Base-by-base conservation (phyloP, 1,139 yeast species). In the Nakaseomyces nivariensis region DNA sequence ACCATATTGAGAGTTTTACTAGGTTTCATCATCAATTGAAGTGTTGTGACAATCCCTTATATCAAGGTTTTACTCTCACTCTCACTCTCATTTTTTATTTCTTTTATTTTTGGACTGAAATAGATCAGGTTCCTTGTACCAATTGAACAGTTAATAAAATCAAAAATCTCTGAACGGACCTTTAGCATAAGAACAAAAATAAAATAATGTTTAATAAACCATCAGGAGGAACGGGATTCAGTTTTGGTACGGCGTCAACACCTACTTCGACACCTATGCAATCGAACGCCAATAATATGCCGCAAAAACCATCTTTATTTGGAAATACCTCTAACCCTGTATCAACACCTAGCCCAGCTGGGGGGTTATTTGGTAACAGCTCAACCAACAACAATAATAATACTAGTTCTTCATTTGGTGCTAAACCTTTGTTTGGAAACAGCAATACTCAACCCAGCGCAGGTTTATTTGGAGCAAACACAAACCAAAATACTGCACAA, bases 201-300 rank as follows among this genome's bases (percentile, higher is more conserved):
- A 5, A 25, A 13, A 41, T 41, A 29, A 64, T 63, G 67, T 62
- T 63, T 49, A 56, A 58, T 31, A 53, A 61, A 41, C 56, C 53
- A 37, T 47, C 52, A 37, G 58, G 55, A 36, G 56, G 31, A 24
- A 11, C 58, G 36, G 55, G 57, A 31, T 59, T 63, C 32, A 51
- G 56, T 26, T 61, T 63, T 46, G 63, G 65, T 6, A 54, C 55
- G 45, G 55, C 67, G 4, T 61, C 67, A 3, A 62, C 67, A 3
- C 64, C 68, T 11, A 62, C 66, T 9, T 62, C 67, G 5, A 64
- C 67, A 6, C 66, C 67, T 4, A 57, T 59, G 4, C 60, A 60
- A 11, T 47, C 62, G 6, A 51, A 56, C 27, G 58, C 54, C 34
- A 52, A 58, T 27, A 60, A 57, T 49, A 52, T 56, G 11, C 56